These are phyloP conservation scores for Avena sativa DNA, from an alignment of 176 grass and related monocot species.

Conservation along the genomic window DNA sequence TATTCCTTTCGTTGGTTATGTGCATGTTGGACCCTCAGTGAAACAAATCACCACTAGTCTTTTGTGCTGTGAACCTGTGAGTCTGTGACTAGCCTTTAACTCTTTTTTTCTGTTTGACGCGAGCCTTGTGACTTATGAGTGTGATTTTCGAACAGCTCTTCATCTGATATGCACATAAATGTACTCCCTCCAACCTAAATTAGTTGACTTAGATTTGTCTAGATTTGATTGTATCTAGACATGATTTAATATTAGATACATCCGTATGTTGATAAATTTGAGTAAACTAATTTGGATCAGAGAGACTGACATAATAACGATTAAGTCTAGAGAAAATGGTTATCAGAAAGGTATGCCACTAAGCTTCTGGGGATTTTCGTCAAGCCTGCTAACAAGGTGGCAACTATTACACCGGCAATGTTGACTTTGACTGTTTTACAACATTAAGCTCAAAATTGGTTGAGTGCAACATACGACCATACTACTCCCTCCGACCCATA, in stretches of 20 bases:
- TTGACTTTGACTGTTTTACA: background rate
- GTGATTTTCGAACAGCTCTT: background rate
- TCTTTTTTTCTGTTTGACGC: background rate
- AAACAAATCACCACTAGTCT: background rate
- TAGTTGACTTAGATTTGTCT: too few relatives aligned
- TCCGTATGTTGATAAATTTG: too few relatives aligned
- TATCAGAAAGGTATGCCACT: background rate
- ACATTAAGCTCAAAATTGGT: background rate
- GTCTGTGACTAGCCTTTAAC: background rate
- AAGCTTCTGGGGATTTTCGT: background rate
- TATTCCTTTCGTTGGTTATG: background rate
- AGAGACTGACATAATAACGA: too few relatives aligned
- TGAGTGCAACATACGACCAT: too few relatives aligned
- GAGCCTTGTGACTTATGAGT: background rate
- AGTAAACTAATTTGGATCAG: too few relatives aligned
- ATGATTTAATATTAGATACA: too few relatives aligned
- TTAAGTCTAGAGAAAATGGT: too few relatives aligned
- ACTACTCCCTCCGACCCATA: too few relatives aligned
- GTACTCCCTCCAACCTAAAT: too few relatives aligned
- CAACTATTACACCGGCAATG: background rate
- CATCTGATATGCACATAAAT: background rate
- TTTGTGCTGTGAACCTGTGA: background rate
- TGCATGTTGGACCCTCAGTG: background rate
- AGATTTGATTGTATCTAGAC: too few relatives aligned
- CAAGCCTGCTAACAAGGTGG: background rate